Percentiles rank a stretch among this genome's conserved stretches.
Conservation (phyloP, 2,329 filamentous ascomycete species). For the Lecanoromycetidae sp. region DNA sequence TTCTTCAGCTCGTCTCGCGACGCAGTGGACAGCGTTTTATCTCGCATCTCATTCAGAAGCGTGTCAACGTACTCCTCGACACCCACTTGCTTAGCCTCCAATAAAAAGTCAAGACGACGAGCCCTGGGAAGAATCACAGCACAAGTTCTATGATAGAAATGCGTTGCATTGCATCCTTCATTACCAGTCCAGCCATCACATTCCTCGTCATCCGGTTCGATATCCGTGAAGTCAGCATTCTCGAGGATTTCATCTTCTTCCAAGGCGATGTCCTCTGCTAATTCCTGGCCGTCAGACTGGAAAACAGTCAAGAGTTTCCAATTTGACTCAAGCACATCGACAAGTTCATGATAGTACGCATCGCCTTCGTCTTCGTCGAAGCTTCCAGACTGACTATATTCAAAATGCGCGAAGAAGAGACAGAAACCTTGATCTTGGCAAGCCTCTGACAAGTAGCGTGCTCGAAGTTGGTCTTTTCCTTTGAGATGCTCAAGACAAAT, state of each 20-base stretch:
- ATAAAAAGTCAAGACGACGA: neutral
- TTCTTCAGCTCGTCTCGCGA: neutral
- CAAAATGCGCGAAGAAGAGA: constrained; percentile 22
- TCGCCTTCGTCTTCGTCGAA: constrained; percentile 14
- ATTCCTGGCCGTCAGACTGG: constrained; percentile 3
- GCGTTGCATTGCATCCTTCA: constrained; percentile 20
- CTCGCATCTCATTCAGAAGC: neutral
- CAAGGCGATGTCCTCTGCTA: constrained; percentile 10
- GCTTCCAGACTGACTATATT: constrained; percentile 15
- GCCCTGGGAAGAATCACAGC: constrained; percentile 1
- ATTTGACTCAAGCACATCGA: neutral
- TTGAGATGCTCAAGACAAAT: constrained; percentile 20
- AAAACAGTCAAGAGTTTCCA: constrained; percentile 6
- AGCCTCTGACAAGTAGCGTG: constrained; percentile 17
- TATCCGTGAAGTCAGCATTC: neutral
- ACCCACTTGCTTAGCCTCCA: neutral
- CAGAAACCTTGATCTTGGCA: constrained; percentile 17
- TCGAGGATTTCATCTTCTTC: constrained; percentile 13
- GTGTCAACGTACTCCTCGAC: neutral
- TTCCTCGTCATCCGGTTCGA: constrained; percentile 19
- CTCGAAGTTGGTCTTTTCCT: constrained; percentile 18
- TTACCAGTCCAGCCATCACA: constrained; percentile 22
- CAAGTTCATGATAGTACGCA: constrained; percentile 1
- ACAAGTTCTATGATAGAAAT: constrained; percentile 20
- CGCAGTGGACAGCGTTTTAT: neutral